These are phyloP conservation scores for Raphanus raphanistrum DNA, from an alignment of 345 rosid genomes.

Conservation along the genomic window DNA sequence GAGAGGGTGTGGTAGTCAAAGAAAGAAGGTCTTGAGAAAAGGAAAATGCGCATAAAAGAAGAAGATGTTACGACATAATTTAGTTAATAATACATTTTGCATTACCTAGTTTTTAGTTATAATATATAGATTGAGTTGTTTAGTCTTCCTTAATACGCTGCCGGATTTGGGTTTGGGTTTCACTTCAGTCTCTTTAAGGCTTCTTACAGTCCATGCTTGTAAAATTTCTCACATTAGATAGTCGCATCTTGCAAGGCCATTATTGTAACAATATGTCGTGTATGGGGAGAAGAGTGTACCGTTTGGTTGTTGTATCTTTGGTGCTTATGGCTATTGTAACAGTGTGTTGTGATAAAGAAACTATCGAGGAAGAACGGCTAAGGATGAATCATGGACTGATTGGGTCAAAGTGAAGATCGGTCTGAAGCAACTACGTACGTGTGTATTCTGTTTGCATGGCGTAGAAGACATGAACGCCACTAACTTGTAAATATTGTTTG, in stretches of 20 bases:
- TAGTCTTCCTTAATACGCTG: background rate
- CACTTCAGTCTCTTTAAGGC: background rate
- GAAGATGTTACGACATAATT: background rate
- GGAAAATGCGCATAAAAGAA: background rate
- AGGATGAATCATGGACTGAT: conserved; percentile 29
- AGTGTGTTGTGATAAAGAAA: conserved; percentile 19
- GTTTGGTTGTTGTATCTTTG: conserved; percentile 20
- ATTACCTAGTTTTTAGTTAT: too few relatives aligned
- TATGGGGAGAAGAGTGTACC: conserved; percentile 10
- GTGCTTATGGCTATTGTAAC: conserved; percentile 23
- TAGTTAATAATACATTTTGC: background rate
- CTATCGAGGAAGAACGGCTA: conserved; percentile 14
- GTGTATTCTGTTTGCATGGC: background rate
- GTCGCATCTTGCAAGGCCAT: background rate
- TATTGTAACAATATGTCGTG: background rate
- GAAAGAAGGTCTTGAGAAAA: background rate
- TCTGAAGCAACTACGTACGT: conserved; percentile 13
- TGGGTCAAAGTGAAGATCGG: conserved; percentile 30
- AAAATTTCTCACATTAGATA: background rate
- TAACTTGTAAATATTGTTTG: background rate
- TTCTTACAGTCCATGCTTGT: background rate
- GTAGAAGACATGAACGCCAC: background rate
- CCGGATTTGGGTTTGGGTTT: background rate
- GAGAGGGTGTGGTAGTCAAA: background rate
- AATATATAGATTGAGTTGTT: background rate